phyloP scores from a whole-genome alignment of 2,329 filamentous ascomycete genomes.

The Calonectria multiphialidica region DNA sequence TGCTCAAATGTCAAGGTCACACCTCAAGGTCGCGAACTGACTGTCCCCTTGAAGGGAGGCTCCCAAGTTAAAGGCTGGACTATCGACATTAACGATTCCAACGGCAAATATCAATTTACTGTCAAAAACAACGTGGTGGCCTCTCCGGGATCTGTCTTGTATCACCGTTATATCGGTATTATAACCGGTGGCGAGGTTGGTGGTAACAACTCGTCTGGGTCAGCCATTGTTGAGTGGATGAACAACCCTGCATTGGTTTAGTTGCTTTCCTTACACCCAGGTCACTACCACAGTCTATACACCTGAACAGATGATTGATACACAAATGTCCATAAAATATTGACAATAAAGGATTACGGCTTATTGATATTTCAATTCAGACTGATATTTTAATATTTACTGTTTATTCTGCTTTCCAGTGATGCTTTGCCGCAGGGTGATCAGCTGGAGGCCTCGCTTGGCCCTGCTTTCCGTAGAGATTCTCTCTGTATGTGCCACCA shows the following conservation, averaged over 20 bases:
- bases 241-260: neutral
- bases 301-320: no score
- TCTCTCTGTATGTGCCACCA: slow-evolving; percentile 58
- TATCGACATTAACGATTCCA: neutral
- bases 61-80: neutral
- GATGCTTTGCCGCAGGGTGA: slow-evolving; percentile 54
- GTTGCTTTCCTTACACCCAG: neutral
- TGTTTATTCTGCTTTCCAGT: slow-evolving; percentile 52
- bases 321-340: no score
- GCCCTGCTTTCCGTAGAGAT: slow-evolving; percentile 53
- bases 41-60: neutral
- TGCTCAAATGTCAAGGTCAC: neutral
- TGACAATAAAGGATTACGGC: no score
- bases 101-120: neutral
- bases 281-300: neutral
- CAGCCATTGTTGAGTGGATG: neutral
- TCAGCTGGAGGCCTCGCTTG: slow-evolving; percentile 49
- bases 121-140: neutral
- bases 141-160: neutral
- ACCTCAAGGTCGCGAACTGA: neutral
- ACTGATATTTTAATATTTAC: neutral
- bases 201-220: neutral
- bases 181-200: neutral
- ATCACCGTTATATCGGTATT: neutral
- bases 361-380: neutral